These are phyloP conservation scores for Amanita fuliginea DNA, from an alignment of 768 basidiomycete species.

Conservation along the genomic window DNA sequence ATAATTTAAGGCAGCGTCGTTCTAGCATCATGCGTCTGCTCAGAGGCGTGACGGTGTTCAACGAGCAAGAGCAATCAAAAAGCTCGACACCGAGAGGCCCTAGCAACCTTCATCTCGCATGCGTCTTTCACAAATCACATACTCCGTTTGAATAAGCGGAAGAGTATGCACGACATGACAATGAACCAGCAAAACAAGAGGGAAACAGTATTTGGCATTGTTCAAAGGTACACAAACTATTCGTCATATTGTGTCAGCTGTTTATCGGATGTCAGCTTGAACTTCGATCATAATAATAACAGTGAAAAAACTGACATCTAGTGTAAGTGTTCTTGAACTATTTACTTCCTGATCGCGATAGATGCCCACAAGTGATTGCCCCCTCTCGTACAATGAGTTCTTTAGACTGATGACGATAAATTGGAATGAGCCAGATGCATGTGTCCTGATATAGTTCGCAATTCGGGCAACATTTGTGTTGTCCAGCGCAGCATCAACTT, in stretches of 20 bases:
- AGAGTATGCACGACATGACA: background rate
- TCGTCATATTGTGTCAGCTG: constrained; percentile 3
- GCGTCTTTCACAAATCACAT: too few species aligned
- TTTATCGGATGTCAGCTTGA: background rate
- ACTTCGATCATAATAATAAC: background rate
- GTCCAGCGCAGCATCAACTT: constrained; percentile 95
- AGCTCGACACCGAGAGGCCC: too few species aligned
- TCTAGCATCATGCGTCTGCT: too few species aligned
- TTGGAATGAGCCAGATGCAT: constrained; percentile 80
- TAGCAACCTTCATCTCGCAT: too few species aligned
- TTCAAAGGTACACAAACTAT: background rate
- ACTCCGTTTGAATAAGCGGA: too few species aligned
- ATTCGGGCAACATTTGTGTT: constrained; percentile 98
- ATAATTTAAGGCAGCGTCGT: too few species aligned
- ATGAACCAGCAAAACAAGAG: background rate
- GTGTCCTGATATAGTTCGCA: constrained; percentile 82
- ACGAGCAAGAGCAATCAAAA: too few species aligned
- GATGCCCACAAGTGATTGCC: constrained; percentile 86
- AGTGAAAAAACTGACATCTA: constrained; percentile 53
- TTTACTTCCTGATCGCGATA: constrained; percentile 92
- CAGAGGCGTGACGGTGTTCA: too few species aligned
- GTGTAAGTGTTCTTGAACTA: constrained; percentile 82
- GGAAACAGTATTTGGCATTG: background rate
- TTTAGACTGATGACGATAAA: constrained; percentile 98
- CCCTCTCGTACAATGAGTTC: constrained; percentile 83